Percentiles rank a stretch among this genome's conserved stretches.
Evolutionary conservation across 2,329 filamentous ascomycete species (phyloP).

Genomic region (Microcyclospora tardicrescens): DNA sequence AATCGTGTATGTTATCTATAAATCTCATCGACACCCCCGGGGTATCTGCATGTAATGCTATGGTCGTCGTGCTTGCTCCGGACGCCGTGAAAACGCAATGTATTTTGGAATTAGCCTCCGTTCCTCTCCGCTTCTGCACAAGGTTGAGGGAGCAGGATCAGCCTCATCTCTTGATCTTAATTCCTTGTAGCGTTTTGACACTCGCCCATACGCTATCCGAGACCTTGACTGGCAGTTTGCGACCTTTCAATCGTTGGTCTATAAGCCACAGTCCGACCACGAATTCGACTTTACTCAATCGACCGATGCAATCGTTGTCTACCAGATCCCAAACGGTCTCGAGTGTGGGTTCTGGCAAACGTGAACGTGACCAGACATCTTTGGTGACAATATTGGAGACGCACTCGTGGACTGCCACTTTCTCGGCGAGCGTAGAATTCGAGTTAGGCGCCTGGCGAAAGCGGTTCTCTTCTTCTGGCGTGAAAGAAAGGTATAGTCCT

Average conservation of each 20-base stretch:
- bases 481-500: conserved; percentile 35
- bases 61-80: too few species aligned
- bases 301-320: conserved; percentile 42
- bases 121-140: too few species aligned
- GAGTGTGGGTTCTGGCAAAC: conserved; percentile 54
- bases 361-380: conserved; percentile 62
- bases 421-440: conserved; percentile 6
- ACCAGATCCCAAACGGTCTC: conserved; percentile 69
- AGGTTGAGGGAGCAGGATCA: too few species aligned
- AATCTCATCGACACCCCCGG: too few species aligned
- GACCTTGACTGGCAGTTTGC: conserved; percentile 62
- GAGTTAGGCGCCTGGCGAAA: conserved; percentile 3
- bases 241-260: conserved; percentile 64
- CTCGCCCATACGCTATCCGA: conserved; percentile 66
- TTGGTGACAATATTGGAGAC: conserved; percentile 56
- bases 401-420: conserved; percentile 12
- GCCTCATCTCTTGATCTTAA: conserved; percentile 18
- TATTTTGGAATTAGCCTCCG: too few species aligned
- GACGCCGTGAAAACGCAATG: too few species aligned
- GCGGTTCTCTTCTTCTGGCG: conserved; percentile 8
- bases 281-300: conserved; percentile 56
- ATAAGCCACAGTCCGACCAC: conserved; percentile 75
- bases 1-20: too few species aligned
- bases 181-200: conserved; percentile 35
- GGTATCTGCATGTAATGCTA: too few species aligned